phyloP scores from a whole-genome alignment of 1,284 basidiomycete species.

The Leccinum subspadiceum region DNA sequence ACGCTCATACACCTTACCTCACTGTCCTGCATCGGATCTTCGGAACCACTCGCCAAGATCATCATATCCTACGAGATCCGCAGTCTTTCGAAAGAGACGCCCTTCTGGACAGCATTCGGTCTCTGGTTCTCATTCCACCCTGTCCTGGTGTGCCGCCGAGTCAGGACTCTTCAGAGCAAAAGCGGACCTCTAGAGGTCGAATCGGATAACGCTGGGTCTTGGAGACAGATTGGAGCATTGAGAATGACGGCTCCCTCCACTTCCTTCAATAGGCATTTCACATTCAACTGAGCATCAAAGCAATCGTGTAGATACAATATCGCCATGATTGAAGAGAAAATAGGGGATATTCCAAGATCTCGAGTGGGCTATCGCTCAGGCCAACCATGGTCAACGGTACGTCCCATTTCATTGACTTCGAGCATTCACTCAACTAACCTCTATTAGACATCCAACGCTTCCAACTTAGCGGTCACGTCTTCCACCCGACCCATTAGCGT shows the following conservation, averaged over 20 bases:
- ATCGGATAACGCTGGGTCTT: conserved; percentile 17
- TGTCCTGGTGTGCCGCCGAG: conserved; percentile 42
- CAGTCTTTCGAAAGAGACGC: conserved; percentile 71
- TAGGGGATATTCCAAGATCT: conserved; percentile 75
- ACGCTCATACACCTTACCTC: conserved; percentile 66
- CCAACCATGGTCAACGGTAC: conserved; percentile 85
- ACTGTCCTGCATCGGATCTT: conserved; percentile 36
- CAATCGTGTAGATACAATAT: conserved; percentile 82
- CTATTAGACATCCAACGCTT: background rate
- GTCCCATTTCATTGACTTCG: conserved; percentile 20
- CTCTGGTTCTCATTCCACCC: conserved; percentile 76
- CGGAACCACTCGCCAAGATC: conserved; percentile 32
- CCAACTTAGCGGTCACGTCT: background rate
- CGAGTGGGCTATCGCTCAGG: conserved; percentile 74
- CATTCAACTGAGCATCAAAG: conserved; percentile 77
- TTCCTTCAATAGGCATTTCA: conserved; percentile 89
- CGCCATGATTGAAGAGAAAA: conserved; percentile 95
- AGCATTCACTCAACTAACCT: background rate
- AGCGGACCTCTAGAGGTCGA: conserved; percentile 6
- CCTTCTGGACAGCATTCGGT: conserved; percentile 82
- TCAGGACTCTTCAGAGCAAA: background rate
- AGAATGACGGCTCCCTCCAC: too few relatives aligned
- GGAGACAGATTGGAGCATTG: conserved; percentile 44
- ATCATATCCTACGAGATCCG: conserved; percentile 77
- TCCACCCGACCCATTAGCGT: background rate